Evolutionary conservation across 805 yeast species (phyloP), one percentile per base, ranked within the genome.

Genomic region (Starmerella lactis-condensi): DNA sequence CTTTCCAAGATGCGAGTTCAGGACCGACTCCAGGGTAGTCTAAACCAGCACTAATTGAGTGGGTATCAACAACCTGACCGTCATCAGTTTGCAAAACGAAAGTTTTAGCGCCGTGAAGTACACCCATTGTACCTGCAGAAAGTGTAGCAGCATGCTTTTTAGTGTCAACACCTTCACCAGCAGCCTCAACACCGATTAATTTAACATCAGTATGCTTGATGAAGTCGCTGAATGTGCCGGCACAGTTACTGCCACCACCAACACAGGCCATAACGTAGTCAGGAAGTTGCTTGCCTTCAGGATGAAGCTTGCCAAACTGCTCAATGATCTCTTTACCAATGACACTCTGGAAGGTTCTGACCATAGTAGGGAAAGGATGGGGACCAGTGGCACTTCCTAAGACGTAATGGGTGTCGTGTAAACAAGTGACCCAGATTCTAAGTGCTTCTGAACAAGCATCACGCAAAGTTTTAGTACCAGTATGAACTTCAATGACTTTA

Each of bases 11-110:
- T 2, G 96, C 91, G 44, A 89, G 65, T 58, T 89, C 96, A 20
- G 99, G 99, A 27, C 99, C 99, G 28, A 89, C 99, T 57, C 95
- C 99, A 17, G 99, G 99, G 54, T 89, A 89, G 57, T 89, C 99
- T 48, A 89, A 65, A 44, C 99, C 99, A 24, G 99, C 99, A 41
- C 94, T 79, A 23, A 89, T 91, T 15, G 96, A 85, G 54, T 89
- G 96, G 8, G 99, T 89, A 51, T 89, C 98, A 43, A 76, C 91
- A 37, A 89, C 79, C 61, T 89, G 99, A 32, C 99, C 99, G 53
- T 89, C 96, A 12, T 52, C 47, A 47, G 75, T 78, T 60, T 89
- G 98, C 51, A 89, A 65, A 22, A 89, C 91, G 46, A 75, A 89
- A 4, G 98, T 85, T 56, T 67, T 77, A 30, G 85, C 95, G 55